Conservation (phyloP, 2,329 filamentous ascomycete species). For the Hypoxylon rubiginosum region DNA sequence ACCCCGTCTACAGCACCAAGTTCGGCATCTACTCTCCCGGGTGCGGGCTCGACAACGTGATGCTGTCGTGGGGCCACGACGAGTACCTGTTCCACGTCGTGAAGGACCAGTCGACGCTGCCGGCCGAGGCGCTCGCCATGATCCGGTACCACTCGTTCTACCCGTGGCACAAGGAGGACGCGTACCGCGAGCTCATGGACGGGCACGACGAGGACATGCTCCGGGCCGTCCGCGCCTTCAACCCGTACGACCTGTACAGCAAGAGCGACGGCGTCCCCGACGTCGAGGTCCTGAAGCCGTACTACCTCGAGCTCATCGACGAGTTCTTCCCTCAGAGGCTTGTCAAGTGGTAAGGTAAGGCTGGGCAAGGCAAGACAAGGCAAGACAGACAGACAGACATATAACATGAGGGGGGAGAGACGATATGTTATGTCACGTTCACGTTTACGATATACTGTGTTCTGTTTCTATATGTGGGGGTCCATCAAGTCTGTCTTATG, state of each 20-base stretch:
- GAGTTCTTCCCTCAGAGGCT: constrained; percentile 79
- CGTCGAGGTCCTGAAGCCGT: constrained; percentile 82
- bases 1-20: constrained; percentile 81
- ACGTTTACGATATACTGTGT: background rate
- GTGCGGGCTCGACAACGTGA: constrained; percentile 87
- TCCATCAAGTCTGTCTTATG: too few species aligned
- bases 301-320: constrained; percentile 80
- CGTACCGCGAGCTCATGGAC: constrained; percentile 86
- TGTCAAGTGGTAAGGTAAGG: constrained; percentile 75
- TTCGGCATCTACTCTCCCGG: constrained; percentile 83
- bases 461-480: background rate
- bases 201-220: constrained; percentile 85
- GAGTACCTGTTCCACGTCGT: constrained; percentile 90
- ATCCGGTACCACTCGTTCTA: constrained; percentile 95
- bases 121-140: constrained; percentile 88
- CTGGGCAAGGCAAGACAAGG: too few species aligned
- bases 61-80: constrained; percentile 92
- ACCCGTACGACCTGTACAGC: constrained; percentile 92
- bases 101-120: constrained; percentile 84
- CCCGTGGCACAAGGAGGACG: constrained; percentile 87
- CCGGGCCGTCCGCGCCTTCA: constrained; percentile 85
- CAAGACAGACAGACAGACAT: background rate
- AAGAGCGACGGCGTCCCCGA: constrained; percentile 87
- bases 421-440: background rate
- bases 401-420: too few species aligned